Base-by-base conservation (phyloP, 73 alveolate genomes). In the Paramecium primaurelia region DNA sequence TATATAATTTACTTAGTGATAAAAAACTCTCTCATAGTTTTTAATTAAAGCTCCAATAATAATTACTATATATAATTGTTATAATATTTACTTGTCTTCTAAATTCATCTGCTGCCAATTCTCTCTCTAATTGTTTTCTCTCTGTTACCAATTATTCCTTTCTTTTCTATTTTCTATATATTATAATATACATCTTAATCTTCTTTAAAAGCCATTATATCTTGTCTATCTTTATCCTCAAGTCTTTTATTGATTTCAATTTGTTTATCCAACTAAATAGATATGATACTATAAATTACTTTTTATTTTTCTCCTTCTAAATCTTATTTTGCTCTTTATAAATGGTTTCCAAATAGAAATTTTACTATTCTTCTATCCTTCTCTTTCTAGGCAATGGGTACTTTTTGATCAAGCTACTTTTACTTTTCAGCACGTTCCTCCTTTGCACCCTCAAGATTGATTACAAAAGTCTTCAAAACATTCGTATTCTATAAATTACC, bases 331-430 rank as follows among this genome's bases (percentile, higher is more conserved):
- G 91, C 91, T 49, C 77, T 80, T 49, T 80, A 10, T 42, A 80
- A 44, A 80, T 80, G 58, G 25, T 80, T 80, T 26, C 49, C 44
- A 28, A 80, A 44, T 40, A 44, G 22, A 28, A 1, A 32, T 28
- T 45, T 80, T 28, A 9, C 32, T 25, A 80, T 18, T n/a, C 91
- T 14, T 42, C 38, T 80, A 80, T 42, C 34, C 28, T 47, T 80
- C 38, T 42, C 47, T 22, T 80, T 80, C 77, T 10, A 42, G n/a
- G 47, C 45, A 40, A 6, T 12, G 28, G 91, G 73, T 20, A 44
- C 91, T 80, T 80, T 4, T 80, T 80, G 58, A 80, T 80, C 91
- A 44, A 80, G 91, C 91, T 45, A 80, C 91, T 80, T 80, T 80
- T 80, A 80, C 91, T 80, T 80, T 47, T 80, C 91, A 20, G 91